A percentile compares a stretch with the other conserved stretches of the same genome.
Conservation (phyloP, 805 yeast genomes). For the Metschnikowia dekortorum region DNA sequence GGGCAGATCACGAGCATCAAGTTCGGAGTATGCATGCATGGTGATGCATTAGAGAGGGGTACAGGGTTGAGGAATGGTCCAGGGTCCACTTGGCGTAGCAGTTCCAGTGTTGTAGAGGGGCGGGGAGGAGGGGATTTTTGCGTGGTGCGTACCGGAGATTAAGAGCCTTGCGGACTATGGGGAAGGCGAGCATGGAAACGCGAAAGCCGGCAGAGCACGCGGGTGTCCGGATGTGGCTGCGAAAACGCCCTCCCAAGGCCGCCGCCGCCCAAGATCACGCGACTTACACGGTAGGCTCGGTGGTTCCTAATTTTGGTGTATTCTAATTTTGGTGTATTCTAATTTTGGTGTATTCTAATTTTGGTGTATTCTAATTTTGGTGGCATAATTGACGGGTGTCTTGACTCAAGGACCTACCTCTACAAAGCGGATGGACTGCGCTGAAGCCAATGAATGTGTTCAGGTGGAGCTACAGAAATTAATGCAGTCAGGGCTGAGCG, state of each 20-base stretch:
- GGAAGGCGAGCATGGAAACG: background rate
- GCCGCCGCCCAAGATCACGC: background rate
- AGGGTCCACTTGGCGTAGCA: background rate
- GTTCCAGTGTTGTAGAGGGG: background rate
- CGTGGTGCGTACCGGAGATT: background rate
- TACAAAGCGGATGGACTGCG: too few relatives aligned
- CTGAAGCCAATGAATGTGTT: too few relatives aligned
- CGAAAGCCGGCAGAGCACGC: background rate
- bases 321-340: too few relatives aligned
- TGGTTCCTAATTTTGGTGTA: too few relatives aligned
- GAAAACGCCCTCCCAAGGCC: background rate
- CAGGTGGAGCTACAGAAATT: too few relatives aligned
- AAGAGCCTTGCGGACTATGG: background rate
- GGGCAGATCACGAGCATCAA: slow-evolving; percentile 1
- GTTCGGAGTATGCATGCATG: background rate
- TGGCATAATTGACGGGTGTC: too few relatives aligned
- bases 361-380: too few relatives aligned
- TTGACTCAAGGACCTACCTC: too few relatives aligned
- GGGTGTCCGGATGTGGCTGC: slow-evolving; percentile 4
- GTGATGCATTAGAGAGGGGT: background rate
- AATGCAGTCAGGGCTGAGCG: background rate
- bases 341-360: too few relatives aligned
- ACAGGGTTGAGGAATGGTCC: background rate
- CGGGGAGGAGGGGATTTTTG: background rate
- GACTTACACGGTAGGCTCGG: background rate